Conservation (phyloP, 768 basidiomycete species). For the Floccularia luteovirens region DNA sequence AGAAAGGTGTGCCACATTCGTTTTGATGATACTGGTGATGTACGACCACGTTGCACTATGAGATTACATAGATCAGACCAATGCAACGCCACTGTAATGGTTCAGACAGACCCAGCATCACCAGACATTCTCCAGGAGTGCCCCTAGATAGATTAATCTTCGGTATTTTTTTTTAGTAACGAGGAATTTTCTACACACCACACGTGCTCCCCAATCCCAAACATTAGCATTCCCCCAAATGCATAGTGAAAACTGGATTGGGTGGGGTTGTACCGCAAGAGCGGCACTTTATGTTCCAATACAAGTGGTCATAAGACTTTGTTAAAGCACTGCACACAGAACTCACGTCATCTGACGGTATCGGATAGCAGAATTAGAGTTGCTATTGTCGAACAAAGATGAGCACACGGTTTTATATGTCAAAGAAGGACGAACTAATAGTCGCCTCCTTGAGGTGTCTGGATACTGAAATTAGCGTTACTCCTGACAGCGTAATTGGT, state of each 20-base stretch:
- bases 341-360: conserved; percentile 49
- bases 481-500: not conserved
- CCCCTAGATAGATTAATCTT: conserved; percentile 27
- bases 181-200: conserved; percentile 20
- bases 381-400: no score
- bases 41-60: conserved; percentile 39
- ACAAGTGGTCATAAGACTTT: not conserved
- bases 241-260: conserved; percentile 43
- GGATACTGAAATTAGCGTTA: not conserved
- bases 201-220: conserved; percentile 52
- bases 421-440: conserved; percentile 32
- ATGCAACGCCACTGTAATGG: no score
- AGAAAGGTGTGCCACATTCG: conserved; percentile 32
- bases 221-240: conserved; percentile 49
- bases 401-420: not conserved
- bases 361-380: conserved; percentile 51
- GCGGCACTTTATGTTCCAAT: conserved; percentile 32
- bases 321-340: not conserved
- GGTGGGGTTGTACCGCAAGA: conserved; percentile 31
- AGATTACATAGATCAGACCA: not conserved
- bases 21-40: conserved; percentile 35
- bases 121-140: conserved; percentile 50
- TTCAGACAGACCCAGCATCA: conserved; percentile 27
- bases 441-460: conserved; percentile 29
- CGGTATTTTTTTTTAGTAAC: no score